Evolutionary conservation across 164 flowering plant species (phyloP), one percentile per base, ranked within the genome.

Genomic region (Dillenia suffruticosa): DNA sequence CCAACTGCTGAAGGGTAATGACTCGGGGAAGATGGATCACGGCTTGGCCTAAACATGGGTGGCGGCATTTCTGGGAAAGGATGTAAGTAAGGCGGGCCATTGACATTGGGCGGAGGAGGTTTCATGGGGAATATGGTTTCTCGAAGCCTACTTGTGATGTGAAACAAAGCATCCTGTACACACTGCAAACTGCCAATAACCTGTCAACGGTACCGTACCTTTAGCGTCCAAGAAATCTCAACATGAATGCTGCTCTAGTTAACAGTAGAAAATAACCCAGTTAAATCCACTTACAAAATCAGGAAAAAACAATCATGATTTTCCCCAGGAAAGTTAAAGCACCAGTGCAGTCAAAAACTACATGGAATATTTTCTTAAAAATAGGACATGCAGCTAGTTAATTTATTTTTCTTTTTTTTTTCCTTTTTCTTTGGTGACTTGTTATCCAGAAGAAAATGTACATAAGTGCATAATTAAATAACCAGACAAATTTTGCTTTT

Each of bases 91-190:
- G 76, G 57, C 7, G 75, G 71, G 7, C 61, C 62, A 64, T 51
- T 52, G 16, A 54, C 59, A 16, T 50, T 66, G 9, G 72, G 63
- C 58, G 49, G 53, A 13, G 72, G 68, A 17, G 54, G 59, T 68
- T 58, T 78, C 40, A 60, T 47, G 9, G 86, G 80, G 51, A 82
- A 74, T 13, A 77, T 55, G 51, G 65, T 63, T 45, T 84, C 85
- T 22, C 83, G 71, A 47, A 84, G 66, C 62, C 82, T 77, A 65
- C 83, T 65, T 12, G 89, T 84, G 53, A 82, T 78, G 13, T 75
- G 83, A 77, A 75, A 82, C 53, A 84, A 70, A 58, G 89, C 84
- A 68, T 82, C 84, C 52, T 77, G 84, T 32, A 82, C 89, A 48
- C 76, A 63, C 51, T 77, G 81, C 54, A 73, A 68, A 63, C 62